These are phyloP conservation scores for Ogataea henricii DNA, from an alignment of 805 yeast species.

Conservation along the genomic window DNA sequence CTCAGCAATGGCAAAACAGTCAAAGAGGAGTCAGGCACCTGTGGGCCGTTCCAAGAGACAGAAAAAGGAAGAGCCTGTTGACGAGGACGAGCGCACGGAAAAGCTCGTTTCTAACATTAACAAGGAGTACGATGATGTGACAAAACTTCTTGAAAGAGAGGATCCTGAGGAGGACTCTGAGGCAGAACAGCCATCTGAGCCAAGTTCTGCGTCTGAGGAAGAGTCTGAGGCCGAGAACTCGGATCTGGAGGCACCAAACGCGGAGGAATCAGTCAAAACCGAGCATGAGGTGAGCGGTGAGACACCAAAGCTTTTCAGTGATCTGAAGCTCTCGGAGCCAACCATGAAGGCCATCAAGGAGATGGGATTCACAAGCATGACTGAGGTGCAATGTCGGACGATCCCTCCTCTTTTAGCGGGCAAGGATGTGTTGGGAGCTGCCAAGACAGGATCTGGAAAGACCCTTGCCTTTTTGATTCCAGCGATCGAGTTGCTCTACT, in stretches of 20 bases:
- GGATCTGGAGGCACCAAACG: constrained; percentile 22
- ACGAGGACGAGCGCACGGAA: constrained; percentile 37
- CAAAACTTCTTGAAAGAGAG: constrained; percentile 41
- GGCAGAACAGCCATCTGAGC: constrained; percentile 34
- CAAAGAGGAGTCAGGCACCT: constrained; percentile 6
- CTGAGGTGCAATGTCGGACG: constrained; percentile 92
- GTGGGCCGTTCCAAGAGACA: constrained; percentile 17
- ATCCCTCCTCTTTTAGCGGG: constrained; percentile 97
- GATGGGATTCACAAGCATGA: constrained; percentile 93
- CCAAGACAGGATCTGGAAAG: constrained; percentile 98
- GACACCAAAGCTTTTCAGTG: constrained; percentile 41
- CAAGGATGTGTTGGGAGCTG: constrained; percentile 98
- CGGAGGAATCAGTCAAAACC: constrained; percentile 37
- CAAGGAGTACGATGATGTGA: constrained; percentile 59
- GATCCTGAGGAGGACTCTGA: constrained; percentile 15
- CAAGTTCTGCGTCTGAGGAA: constrained; percentile 11
- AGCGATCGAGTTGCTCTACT: constrained; percentile 88
- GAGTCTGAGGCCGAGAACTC: constrained; percentile 32
- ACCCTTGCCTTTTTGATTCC: constrained; percentile 95
- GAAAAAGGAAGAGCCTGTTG: constrained; percentile 10
- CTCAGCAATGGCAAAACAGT: constrained; percentile 2
- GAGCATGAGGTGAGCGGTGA: constrained; percentile 22
- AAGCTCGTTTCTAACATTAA: constrained; percentile 55
- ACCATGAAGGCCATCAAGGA: constrained; percentile 78
- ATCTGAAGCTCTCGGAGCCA: constrained; percentile 72